Evolutionary conservation across 495 filamentous ascomycete genomes (phyloP).

Genomic region (Aspergillus ostianus): DNA sequence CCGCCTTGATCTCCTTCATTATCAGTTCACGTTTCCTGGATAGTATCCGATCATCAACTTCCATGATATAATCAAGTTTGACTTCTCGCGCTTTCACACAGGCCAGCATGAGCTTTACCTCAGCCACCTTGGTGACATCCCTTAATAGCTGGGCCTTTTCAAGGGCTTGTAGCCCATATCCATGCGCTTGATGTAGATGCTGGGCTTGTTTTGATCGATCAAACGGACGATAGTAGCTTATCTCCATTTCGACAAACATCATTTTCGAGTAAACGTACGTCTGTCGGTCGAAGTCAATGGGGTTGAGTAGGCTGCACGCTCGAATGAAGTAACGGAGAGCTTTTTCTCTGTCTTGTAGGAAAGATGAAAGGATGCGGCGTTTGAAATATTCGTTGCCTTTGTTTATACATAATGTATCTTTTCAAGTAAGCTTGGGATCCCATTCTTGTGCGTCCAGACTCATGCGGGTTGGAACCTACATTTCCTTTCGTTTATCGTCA

Average conservation of each 20-base stretch:
- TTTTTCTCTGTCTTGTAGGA: not conserved
- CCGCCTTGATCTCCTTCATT: not conserved
- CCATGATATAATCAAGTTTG: not conserved
- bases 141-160: not conserved
- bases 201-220: not conserved
- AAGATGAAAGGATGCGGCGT: not conserved
- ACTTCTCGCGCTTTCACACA: not conserved
- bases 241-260: not conserved
- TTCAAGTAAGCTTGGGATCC: not conserved
- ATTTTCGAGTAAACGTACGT: not conserved
- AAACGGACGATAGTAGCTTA: not conserved
- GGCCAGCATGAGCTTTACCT: not conserved
- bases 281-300: not conserved
- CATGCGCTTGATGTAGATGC: not conserved
- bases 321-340: not conserved
- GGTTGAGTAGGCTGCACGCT: not conserved
- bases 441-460: not conserved
- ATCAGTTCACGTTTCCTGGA: not conserved
- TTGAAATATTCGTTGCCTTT: not conserved
- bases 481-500: not conserved
- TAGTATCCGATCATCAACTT: not conserved
- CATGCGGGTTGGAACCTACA: not conserved
- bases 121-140: not conserved
- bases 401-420: not conserved
- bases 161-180: not conserved